Conservation (phyloP, 2,329 filamentous ascomycete genomes). For the Fusarium cyanostomum region DNA sequence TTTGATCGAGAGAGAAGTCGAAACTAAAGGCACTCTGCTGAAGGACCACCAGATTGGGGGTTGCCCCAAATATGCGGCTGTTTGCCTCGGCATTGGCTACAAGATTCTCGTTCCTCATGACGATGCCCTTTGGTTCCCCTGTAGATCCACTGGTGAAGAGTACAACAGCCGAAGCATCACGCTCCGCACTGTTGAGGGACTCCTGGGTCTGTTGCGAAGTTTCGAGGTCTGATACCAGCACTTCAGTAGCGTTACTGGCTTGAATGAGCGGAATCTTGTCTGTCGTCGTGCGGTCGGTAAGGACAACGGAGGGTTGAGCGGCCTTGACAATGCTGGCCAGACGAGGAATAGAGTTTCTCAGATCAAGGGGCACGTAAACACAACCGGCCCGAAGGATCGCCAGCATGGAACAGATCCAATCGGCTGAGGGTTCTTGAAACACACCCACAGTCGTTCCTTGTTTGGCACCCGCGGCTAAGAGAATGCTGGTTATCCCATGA, state of each 20-base stretch:
- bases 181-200: background rate
- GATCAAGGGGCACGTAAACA: background rate
- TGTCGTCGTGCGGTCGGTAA: background rate
- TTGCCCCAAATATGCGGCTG: background rate
- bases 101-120: background rate
- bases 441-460: background rate
- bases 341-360: background rate
- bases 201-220: background rate
- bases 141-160: conserved; percentile 1
- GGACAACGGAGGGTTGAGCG: background rate
- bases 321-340: background rate
- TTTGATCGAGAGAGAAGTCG: background rate
- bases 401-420: conserved; percentile 1
- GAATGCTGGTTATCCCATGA: background rate
- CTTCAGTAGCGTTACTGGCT: background rate
- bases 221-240: too few relatives aligned
- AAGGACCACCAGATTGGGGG: background rate
- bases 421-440: background rate
- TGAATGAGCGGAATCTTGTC: background rate
- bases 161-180: background rate
- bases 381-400: background rate
- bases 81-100: background rate
- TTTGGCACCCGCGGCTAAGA: too few relatives aligned
- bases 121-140: background rate
- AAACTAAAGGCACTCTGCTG: background rate